Evolutionary conservation across 73 alveolate species (phyloP).

Genomic region (Paramecium bursaria): DNA sequence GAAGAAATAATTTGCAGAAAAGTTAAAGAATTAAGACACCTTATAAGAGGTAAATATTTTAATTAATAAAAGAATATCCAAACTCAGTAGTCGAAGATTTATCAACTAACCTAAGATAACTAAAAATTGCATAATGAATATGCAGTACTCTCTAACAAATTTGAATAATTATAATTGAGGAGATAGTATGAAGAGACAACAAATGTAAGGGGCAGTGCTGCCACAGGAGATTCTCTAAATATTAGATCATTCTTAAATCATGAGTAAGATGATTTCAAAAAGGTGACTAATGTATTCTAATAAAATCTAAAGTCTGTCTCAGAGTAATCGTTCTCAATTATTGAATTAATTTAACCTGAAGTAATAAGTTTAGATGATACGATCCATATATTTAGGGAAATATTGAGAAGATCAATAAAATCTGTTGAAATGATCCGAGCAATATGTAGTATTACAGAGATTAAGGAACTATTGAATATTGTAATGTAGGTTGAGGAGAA

Average conservation of each 20-base stretch:
- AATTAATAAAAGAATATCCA: background rate
- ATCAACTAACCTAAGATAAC: background rate
- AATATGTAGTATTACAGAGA: conserved; percentile 3
- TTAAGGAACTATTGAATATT: conserved; percentile 33
- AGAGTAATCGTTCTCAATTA: no score
- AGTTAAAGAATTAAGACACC: conserved; percentile 5
- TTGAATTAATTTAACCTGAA: conserved; percentile 37
- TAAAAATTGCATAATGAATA: conserved; percentile 1
- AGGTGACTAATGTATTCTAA: no score
- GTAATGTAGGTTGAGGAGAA: conserved; percentile 24
- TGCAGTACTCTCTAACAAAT: background rate
- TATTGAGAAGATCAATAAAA: conserved; percentile 12
- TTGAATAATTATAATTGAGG: background rate
- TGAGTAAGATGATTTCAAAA: no score
- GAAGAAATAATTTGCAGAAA: conserved; percentile 5
- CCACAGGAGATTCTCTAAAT: conserved; percentile 39
- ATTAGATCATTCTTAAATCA: conserved; percentile 11
- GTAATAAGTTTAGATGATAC: conserved; percentile 25
- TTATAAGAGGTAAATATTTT: conserved; percentile 3
- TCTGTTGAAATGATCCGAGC: conserved; percentile 29
- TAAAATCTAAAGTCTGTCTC: no score
- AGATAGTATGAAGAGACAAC: conserved; percentile 21
- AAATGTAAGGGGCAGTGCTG: conserved; percentile 35
- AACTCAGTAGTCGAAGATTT: background rate
- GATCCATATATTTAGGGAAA: conserved; percentile 2